Conservation (phyloP, 2,329 filamentous ascomycete species). For the Helicocarpus griseus region DNA sequence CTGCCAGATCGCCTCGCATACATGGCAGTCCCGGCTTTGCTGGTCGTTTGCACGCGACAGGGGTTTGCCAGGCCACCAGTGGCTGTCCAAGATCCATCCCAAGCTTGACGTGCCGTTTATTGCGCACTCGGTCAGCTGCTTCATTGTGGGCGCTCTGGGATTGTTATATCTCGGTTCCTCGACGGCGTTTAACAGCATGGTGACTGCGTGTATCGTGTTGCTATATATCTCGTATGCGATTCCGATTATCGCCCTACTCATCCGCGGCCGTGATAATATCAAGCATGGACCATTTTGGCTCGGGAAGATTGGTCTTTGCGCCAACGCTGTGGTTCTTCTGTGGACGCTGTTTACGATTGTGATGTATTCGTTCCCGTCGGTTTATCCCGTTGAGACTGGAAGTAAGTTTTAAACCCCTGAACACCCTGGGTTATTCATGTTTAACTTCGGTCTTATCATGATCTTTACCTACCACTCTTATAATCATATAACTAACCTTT, state of each 20-base stretch:
- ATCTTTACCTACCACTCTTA: not conserved
- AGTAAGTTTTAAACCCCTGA: constrained; percentile 20
- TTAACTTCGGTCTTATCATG: not conserved
- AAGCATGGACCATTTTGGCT: constrained; percentile 41
- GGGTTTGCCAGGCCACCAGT: constrained; percentile 37
- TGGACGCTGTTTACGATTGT: constrained; percentile 42
- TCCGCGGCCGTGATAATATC: constrained; percentile 37
- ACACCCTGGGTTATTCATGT: not conserved
- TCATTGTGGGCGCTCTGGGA: constrained; percentile 38
- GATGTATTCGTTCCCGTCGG: constrained; percentile 36
- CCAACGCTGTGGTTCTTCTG: constrained; percentile 35
- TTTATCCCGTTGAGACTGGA: constrained; percentile 23
- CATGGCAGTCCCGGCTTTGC: constrained; percentile 42
- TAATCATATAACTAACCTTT: not conserved
- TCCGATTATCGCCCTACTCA: constrained; percentile 38
- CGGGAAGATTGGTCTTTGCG: constrained; percentile 32
- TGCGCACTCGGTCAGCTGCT: constrained; percentile 34
- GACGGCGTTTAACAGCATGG: constrained; percentile 34
- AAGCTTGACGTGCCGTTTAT: constrained; percentile 36
- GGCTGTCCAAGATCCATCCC: constrained; percentile 32
- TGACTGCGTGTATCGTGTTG: constrained; percentile 37
- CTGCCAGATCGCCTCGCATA: constrained; percentile 39
- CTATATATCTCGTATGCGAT: constrained; percentile 41
- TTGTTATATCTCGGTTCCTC: constrained; percentile 38
- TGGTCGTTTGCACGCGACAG: constrained; percentile 46